These are phyloP conservation scores for Lagenidium sp. DNA, from an alignment of 352 stramenopile genomes.

Conservation along the genomic window DNA sequence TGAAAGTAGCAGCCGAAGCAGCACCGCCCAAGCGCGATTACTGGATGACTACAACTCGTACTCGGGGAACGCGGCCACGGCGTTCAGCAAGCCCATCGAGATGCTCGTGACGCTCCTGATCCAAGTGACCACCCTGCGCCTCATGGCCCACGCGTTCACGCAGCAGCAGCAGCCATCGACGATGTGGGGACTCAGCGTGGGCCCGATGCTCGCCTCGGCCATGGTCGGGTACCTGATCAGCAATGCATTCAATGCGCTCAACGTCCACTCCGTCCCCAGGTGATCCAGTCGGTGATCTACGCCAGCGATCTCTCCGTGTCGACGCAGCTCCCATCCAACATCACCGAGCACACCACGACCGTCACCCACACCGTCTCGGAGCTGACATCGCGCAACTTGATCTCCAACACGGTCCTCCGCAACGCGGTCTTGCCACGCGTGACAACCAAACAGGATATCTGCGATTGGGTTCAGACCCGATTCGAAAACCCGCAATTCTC, in stretches of 20 bases:
- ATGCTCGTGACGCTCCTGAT: conserved; percentile 3
- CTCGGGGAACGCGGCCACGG: conserved; percentile 2
- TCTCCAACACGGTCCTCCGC: conserved; percentile 7
- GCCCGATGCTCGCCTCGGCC: not conserved
- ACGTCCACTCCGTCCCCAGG: conserved; percentile 4
- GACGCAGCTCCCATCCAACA: too few relatives aligned
- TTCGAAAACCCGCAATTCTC: not conserved
- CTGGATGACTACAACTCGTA: conserved; percentile 10
- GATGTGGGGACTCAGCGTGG: not conserved
- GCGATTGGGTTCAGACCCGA: not conserved
- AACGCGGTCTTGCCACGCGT: conserved; percentile 2
- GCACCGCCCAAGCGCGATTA: not conserved
- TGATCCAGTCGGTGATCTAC: not conserved
- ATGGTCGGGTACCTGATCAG: conserved; percentile 6
- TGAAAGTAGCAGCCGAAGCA: not conserved
- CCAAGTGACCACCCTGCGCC: conserved; percentile 4
- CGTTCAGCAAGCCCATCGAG: conserved; percentile 7
- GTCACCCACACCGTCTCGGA: conserved; percentile 1
- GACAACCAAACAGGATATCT: too few relatives aligned
- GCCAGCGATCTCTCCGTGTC: not conserved
- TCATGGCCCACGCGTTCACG: not conserved
- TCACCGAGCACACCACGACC: not conserved
- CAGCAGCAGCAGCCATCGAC: not conserved
- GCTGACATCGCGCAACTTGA: not conserved
- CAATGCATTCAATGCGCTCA: conserved; percentile 9